Evolutionary conservation across 306 rosid genomes (phyloP), one percentile per base, ranked within the genome.

Genomic region (Gynostemma pentaphyllum): DNA sequence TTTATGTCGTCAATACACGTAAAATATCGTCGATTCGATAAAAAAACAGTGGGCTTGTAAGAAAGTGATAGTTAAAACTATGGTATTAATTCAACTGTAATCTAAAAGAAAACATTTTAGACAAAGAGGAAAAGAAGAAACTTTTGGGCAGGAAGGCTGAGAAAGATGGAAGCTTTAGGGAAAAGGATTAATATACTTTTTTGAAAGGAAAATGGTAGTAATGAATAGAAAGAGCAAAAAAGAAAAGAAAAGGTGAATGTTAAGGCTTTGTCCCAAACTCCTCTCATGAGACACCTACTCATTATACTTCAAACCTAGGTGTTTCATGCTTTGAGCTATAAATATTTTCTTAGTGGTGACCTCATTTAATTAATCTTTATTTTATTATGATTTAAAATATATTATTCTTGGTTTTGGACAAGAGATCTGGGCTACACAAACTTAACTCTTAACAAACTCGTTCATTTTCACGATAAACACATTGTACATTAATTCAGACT

Each of bases 211-310:
- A 7, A 61, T 23, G 62, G 59, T 24, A 19, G 49, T 36, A 48
- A 48, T 34, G 61, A 51, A 34, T 48, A 30, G 61, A 66, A 22
- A 49, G 70, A 36, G 55, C 13, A 66, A 66, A 49, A 46, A 36
- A 34, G 16, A 13, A 49, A n/a, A n/a, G n/a, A n/a, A 60, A 21
- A 60, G 65, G 45, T 5, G 37, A 52, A 62, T 23, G 67, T n/a
- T 9, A 42, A 62, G 37, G n/a, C 32, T 62, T 8, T 42, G 21
- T 42, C 47, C 22, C 24, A 49, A 66, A 7, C 14, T 21, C 18
- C 27, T 51, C 44, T 46, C 34, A 29, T 49, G 57, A 23, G 70
- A 66, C 70, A 66, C 9, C 61, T 29, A 50, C 70, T 50, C 70
- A 66, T 50, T 50, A 50, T 61, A 61, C 66, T 61, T 18, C 28